Evolutionary conservation across 257 asterid genomes (phyloP).

Genomic region (Plantago major): DNA sequence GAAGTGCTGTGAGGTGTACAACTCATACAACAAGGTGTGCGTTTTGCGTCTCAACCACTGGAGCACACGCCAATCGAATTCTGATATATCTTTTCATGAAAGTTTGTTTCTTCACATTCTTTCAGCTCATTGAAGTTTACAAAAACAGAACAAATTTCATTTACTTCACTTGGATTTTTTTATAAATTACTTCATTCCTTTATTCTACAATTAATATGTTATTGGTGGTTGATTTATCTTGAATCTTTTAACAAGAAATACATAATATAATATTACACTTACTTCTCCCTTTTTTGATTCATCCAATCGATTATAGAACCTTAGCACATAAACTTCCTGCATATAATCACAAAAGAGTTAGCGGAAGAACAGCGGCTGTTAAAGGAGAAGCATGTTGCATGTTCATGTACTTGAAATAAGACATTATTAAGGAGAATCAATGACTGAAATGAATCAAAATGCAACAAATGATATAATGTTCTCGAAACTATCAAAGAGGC

Average conservation of each 20-base stretch:
- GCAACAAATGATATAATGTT: conserved; percentile 8
- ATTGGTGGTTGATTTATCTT: too few relatives aligned
- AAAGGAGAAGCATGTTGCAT: conserved; percentile 5
- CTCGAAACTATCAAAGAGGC: conserved; percentile 13
- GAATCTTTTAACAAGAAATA: background rate
- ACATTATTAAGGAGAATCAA: background rate
- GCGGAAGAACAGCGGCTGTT: conserved; percentile 1
- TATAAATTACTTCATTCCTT: too few relatives aligned
- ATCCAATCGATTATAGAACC: conserved; percentile 90
- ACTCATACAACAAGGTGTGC: too few relatives aligned
- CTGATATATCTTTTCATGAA: too few relatives aligned
- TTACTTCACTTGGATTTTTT: too few relatives aligned
- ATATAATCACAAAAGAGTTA: conserved; percentile 18
- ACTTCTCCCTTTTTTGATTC: conserved; percentile 94
- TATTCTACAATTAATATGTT: too few relatives aligned
- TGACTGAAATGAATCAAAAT: conserved; percentile 10
- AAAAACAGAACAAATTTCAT: too few relatives aligned
- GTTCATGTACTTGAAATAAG: background rate
- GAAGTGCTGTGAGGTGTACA: too few relatives aligned
- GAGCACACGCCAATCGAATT: too few relatives aligned
- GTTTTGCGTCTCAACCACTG: too few relatives aligned
- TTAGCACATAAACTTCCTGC: conserved; percentile 75
- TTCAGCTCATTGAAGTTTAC: too few relatives aligned
- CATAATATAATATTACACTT: conserved; percentile 32
- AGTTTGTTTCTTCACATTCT: too few relatives aligned